phyloP scores from a whole-genome alignment of 257 asterid species.

The Nicotiana knightiana region DNA sequence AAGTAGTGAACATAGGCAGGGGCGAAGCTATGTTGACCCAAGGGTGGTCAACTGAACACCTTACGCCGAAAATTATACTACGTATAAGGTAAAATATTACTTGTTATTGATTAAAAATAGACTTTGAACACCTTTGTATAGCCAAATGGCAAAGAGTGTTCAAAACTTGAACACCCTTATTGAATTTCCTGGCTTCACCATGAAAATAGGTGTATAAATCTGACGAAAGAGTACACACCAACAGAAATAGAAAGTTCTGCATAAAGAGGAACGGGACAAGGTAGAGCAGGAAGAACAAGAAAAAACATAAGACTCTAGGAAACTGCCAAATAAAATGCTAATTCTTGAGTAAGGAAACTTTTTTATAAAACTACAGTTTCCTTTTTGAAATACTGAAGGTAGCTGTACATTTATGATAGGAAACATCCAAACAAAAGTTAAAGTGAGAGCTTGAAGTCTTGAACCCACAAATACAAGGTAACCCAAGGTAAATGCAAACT shows the following conservation, averaged over 20 bases:
- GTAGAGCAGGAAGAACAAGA: background rate
- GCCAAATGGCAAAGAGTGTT: too few species aligned
- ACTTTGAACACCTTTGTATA: too few species aligned
- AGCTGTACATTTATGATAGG: background rate
- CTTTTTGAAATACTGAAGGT: background rate
- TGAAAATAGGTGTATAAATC: background rate
- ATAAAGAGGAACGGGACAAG: background rate
- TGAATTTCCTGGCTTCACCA: too few species aligned
- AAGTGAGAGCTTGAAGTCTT: background rate
- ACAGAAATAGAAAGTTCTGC: background rate
- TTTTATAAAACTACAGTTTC: background rate
- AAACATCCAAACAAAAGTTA: background rate
- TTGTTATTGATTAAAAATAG: too few species aligned
- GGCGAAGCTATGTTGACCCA: too few species aligned
- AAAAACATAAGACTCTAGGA: background rate
- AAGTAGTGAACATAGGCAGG: background rate
- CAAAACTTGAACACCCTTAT: too few species aligned
- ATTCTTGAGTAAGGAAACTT: background rate
- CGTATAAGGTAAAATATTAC: too few species aligned
- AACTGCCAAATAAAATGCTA: background rate
- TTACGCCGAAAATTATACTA: too few species aligned
- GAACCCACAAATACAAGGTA: background rate
- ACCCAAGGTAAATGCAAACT: background rate
- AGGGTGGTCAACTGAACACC: too few species aligned
- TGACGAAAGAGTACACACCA: background rate